phyloP scores from a whole-genome alignment of 2,329 filamentous ascomycete species.

The Colletotrichum zoysiae region DNA sequence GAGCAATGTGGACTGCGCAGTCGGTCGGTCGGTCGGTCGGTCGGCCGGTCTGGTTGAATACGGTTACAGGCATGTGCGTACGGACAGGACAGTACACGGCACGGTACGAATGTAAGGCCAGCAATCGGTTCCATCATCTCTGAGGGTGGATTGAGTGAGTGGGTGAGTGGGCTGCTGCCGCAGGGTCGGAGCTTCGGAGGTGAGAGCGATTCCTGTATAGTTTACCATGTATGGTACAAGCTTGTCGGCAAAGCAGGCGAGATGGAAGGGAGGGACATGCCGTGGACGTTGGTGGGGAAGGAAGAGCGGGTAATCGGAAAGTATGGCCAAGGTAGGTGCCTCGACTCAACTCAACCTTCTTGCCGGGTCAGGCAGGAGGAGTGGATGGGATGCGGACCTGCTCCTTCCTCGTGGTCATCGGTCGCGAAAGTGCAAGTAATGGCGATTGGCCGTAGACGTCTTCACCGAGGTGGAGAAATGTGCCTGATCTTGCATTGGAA shows the following conservation, averaged over 20 bases:
- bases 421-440: not conserved
- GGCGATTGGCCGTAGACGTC: constrained; percentile 23
- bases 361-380: not conserved
- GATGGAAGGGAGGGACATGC: constrained; percentile 15
- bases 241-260: not conserved
- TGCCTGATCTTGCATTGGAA: constrained; percentile 40
- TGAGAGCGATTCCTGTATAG: constrained; percentile 18
- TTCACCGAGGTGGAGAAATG: constrained; percentile 39
- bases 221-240: too few species aligned
- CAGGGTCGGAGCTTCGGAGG: not conserved
- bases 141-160: not conserved
- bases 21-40: constrained; percentile 20
- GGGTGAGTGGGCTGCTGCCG: constrained; percentile 1
- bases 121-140: constrained; percentile 24
- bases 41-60: not conserved
- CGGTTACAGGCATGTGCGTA: not conserved
- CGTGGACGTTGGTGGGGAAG: not conserved
- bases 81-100: constrained; percentile 4
- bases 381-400: not conserved
- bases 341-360: not conserved
- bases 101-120: constrained; percentile 22
- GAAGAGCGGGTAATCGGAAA: not conserved
- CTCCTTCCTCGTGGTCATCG: constrained; percentile 20
- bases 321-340: constrained; percentile 6
- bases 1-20: constrained; percentile 10